Base-by-base conservation (phyloP, 768 basidiomycete species). In the Mycena belliarum region DNA sequence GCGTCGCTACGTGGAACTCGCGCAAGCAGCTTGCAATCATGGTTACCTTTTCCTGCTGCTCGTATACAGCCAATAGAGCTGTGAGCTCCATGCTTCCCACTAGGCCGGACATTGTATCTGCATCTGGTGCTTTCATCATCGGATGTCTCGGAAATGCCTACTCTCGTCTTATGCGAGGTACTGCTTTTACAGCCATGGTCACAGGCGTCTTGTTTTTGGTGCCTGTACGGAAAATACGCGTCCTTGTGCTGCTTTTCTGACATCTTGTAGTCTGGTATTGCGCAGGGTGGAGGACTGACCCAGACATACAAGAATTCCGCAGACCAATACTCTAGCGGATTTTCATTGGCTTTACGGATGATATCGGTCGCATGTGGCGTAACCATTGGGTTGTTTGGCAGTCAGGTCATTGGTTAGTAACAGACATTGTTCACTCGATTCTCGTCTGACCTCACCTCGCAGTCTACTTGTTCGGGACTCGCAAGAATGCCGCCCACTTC, bases 111-210 rank as follows among this genome's bases (percentile, higher is more conserved):
- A 81, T 93, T 52, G 84, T 90, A 21, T 88, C 89, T 26, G 89
- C 89, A 38, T 79, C 85, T 60, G 91, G 92, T 20, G 89, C 92
- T 21, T 81, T 91, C 63, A 82, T 86, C 32, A 85, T 91, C 57
- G 91, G 92, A 33, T 70, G 86, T n/a, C 78, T 91, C 33, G 91
- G 90, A 45, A 93, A 93, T 66, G 66, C 86, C n/a, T 93, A 92
- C 68, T 91, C 90, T 33, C 82, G 91, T 18, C 71, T 88, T 18
- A 76, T 86, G 56, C 79, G 85, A 26, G 91, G 91, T 50, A 93
- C 91, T 3, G 91, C 93, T 4, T 95, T 94, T 70, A 92, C 91
- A 0, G 85, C 88, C 12, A 95, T 93, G 89, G 89, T 93, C n/a
- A 89, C 92, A 3, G 89, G 90, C n/a, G 88, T 95, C n/a, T 72